Evolutionary conservation across 1,284 basidiomycete species (phyloP), one percentile per base, ranked within the genome.

Genomic region (Amylostereum chailletii): DNA sequence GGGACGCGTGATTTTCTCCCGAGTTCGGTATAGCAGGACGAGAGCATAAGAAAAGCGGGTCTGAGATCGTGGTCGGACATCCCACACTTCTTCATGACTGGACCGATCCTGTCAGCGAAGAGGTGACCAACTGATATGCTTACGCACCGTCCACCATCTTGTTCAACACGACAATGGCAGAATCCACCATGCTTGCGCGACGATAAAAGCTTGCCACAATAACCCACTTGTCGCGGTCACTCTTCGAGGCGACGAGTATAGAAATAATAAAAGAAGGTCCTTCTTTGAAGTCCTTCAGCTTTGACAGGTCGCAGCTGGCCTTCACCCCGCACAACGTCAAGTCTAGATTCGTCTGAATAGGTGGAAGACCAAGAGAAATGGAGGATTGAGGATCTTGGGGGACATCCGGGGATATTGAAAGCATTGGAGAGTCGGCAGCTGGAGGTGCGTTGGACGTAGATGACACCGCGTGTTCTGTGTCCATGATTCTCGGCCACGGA

Each of bases 1-100:
- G 46, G 39, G 1, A 38, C 33, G n/a, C 58, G 60, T 4, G 58
- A 41, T 3, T 51, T 56, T 32, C 54, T 58, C 5, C 57, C 71
- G 34, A 79, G 58, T 54, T 79, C 77, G 2, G 64, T 65, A 55
- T 80, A 73, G 54, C 77, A 80, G 49, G 72, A 71, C 2, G 77
- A 71, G 9, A 79, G 65, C 59, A 81, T 67, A 5, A 81, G 65
- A 57, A 68, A 75, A 1, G 70, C 73, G 9, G 78, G 76, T 54
- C 69, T 74, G 32, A 77, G 62, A 3, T 71, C 65, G 10, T 60
- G 53, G 37, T 69, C 64, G 2, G 62, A 49, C 11, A 73, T 58
- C 6, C 69, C 67, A 47, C 65, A 64, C 7, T 60, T 55, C 7
- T 58, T 60, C 65, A 79, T 66, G 26, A 71, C 77, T 77, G 45